Percentiles rank a stretch among this genome's conserved stretches.
Conservation (phyloP, 495 filamentous ascomycete genomes). For the Aspergillus sclerotioniger region DNA sequence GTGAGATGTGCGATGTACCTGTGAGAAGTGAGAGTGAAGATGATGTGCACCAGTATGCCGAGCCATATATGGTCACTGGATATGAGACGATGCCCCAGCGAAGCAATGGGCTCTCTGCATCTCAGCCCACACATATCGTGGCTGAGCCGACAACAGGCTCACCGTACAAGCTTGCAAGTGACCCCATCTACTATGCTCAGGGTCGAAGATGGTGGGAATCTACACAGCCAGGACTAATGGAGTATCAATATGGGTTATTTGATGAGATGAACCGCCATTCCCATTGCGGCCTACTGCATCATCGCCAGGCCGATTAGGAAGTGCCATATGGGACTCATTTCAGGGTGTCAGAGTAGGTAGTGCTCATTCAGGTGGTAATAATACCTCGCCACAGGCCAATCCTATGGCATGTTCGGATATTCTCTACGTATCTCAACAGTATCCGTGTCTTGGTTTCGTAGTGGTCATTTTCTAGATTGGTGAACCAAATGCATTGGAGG, state of each 20-base stretch:
- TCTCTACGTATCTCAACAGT: too few species aligned
- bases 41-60: conserved; percentile 39
- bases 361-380: too few species aligned
- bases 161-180: conserved; percentile 54
- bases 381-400: too few species aligned
- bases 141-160: conserved; percentile 39
- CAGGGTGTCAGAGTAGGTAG: not conserved
- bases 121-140: conserved; percentile 13
- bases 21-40: conserved; percentile 21
- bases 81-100: conserved; percentile 56
- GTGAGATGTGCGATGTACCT: conserved; percentile 49
- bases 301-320: not conserved
- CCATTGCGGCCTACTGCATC: conserved; percentile 6
- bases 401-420: too few species aligned
- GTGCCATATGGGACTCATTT: not conserved
- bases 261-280: conserved; percentile 39
- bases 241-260: conserved; percentile 56
- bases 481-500: too few species aligned
- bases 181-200: conserved; percentile 56
- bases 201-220: conserved; percentile 48
- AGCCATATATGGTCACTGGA: conserved; percentile 71
- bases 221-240: conserved; percentile 46
- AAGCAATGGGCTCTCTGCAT: conserved; percentile 47
- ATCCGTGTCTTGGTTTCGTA: too few species aligned
- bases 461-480: too few species aligned